These are phyloP conservation scores for Sporothrix sp. DNA, from an alignment of 2,329 filamentous ascomycete species.

Conservation along the genomic window DNA sequence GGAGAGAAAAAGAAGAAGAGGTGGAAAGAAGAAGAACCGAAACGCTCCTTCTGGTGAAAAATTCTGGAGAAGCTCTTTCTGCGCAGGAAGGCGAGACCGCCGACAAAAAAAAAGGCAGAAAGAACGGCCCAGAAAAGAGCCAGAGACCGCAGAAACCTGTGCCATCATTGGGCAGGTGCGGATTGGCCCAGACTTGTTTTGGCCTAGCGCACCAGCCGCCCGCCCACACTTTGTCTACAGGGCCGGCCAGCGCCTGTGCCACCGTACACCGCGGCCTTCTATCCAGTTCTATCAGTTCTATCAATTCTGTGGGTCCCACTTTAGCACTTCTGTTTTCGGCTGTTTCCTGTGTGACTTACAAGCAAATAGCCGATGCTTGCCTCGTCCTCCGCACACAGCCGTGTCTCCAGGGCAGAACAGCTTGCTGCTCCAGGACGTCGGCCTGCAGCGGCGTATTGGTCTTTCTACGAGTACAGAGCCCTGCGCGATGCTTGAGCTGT, in stretches of 20 bases:
- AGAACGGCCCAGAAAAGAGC: not conserved
- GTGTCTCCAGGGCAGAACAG: not conserved
- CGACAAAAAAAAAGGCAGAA: not conserved
- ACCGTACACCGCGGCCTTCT: slow-evolving; percentile 11
- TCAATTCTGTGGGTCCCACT: slow-evolving; percentile 9
- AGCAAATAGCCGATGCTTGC: slow-evolving; percentile 6
- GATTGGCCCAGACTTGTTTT: not conserved
- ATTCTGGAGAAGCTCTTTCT: slow-evolving; percentile 13
- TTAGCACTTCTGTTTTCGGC: not conserved
- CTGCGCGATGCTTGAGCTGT: too few relatives aligned
- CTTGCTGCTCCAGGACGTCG: too few relatives aligned
- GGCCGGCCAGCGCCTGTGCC: slow-evolving; percentile 1
- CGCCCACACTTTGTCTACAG: not conserved
- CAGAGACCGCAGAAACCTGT: not conserved
- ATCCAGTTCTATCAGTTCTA: slow-evolving; percentile 17
- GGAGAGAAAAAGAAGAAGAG: not conserved
- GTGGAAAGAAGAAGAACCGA: not conserved
- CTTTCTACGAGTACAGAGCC: too few relatives aligned
- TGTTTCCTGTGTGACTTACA: slow-evolving; percentile 5
- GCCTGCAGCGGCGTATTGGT: not conserved
- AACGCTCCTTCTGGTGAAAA: not conserved
- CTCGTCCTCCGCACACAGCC: slow-evolving; percentile 2
- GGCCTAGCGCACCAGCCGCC: slow-evolving; percentile 1
- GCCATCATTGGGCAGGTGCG: not conserved
- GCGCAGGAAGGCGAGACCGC: not conserved